Evolutionary conservation across 495 filamentous ascomycete genomes (phyloP), one percentile per base, ranked within the genome.

Genomic region (Immersiella caudata): DNA sequence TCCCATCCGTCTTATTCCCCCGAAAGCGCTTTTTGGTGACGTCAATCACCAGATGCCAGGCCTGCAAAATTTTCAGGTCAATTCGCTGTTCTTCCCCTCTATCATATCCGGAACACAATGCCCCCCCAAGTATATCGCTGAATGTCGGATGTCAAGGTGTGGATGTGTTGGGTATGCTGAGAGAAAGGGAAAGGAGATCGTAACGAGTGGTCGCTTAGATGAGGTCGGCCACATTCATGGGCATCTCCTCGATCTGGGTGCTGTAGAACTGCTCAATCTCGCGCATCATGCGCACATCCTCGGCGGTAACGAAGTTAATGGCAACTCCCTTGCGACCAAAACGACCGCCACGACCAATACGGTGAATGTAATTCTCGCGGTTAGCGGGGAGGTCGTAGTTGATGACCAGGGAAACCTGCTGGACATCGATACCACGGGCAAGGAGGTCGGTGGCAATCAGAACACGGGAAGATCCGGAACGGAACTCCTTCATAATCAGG

Each of bases 181-280:
- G 60, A 75, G 69, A 72, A 75, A 73, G 66, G 69, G 64, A 67
- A 64, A 60, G 62, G 58, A 59, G 64, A 29, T 40, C 24, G 29
- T 14, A 35, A 50, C 57, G 49, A 26, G 50, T n/a, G 18, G 25
- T 5, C 29, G 40, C 22, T 73, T 80, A 80, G 67, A 90, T 83
- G 33, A 90, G 81, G 72, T 90, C 88, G 57, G 88, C 88, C 66
- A 91, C 88, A 74, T 98, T 98, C 95, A 99, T 97, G 26, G 95
- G 95, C 95, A 99, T 99, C 85, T 99, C 95, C 74, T 99, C 95
- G 70, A 99, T 99, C 80, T 99, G 95, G 57, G 95, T 99, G 40
- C 93, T 96, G 79, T 97, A 97, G 79, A 96, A 97, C 71, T 89
- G 82, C 79, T 99, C 95, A 73, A 99, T 99, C 74, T 99, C 95